Conservation (phyloP, 345 rosid genomes). For the Populus alba region DNA sequence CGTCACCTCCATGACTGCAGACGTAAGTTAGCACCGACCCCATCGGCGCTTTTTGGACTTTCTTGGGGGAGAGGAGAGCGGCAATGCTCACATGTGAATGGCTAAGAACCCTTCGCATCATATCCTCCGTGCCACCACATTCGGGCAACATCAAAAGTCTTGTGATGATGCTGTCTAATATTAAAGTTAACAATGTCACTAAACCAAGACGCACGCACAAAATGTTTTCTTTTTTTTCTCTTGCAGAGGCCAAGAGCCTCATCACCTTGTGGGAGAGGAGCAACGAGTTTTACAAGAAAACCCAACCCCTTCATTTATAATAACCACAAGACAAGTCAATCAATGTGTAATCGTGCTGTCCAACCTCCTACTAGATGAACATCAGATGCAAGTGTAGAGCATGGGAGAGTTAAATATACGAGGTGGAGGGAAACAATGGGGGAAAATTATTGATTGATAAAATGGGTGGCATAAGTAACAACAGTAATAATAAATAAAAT, state of each 20-base stretch:
- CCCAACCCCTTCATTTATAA: constrained; percentile 33
- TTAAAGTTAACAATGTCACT: background rate
- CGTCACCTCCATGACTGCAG: background rate
- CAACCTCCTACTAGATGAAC: background rate
- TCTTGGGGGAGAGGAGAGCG: background rate
- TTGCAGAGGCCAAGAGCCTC: constrained; percentile 5
- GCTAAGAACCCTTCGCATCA: too few species aligned
- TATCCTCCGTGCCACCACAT: background rate
- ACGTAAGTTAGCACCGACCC: constrained; percentile 8
- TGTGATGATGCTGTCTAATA: background rate
- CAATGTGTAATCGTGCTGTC: background rate
- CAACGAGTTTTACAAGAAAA: constrained; percentile 24
- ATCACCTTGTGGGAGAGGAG: background rate
- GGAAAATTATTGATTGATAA: constrained; percentile 44
- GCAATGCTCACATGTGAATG: too few species aligned
- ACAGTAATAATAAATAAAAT: constrained; percentile 40
- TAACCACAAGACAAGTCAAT: background rate
- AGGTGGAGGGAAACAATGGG: constrained; percentile 21
- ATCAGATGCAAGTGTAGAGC: background rate
- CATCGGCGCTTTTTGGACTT: background rate
- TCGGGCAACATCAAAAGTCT: background rate
- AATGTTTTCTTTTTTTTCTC: background rate
- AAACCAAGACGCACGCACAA: too few species aligned
- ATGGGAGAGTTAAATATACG: background rate
- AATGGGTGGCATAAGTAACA: constrained; percentile 40